These are phyloP conservation scores for Gossypium trilobum DNA, from an alignment of 441 rosid genomes.

Conservation along the genomic window DNA sequence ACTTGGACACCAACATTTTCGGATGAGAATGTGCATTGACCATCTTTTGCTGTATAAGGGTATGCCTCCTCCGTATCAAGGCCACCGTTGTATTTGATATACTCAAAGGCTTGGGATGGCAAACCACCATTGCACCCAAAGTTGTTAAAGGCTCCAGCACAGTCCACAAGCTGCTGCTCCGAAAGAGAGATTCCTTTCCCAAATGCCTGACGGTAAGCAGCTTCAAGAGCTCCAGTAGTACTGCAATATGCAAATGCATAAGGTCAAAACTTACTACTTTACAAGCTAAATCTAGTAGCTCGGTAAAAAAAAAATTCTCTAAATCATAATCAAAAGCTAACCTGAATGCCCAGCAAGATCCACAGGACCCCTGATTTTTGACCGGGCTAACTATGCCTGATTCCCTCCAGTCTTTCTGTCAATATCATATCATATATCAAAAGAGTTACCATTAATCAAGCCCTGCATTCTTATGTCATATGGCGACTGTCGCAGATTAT, in stretches of 20 bases:
- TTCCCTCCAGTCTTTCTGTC: slow-evolving; percentile 87
- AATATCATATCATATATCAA: background rate
- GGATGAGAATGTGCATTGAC: slow-evolving; percentile 57
- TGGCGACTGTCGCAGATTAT: background rate
- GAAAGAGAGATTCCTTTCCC: slow-evolving; percentile 72
- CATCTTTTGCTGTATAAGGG: slow-evolving; percentile 58
- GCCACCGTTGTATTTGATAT: slow-evolving; percentile 81
- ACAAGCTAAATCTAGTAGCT: background rate
- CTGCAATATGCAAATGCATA: slow-evolving; percentile 28
- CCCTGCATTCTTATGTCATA: background rate
- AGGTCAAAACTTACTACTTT: background rate
- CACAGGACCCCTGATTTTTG: slow-evolving; percentile 79
- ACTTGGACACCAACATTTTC: slow-evolving; percentile 70
- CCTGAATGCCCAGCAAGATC: slow-evolving; percentile 99
- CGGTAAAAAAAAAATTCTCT: background rate
- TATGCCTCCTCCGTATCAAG: slow-evolving; percentile 84
- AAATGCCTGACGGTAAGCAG: slow-evolving; percentile 87
- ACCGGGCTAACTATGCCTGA: slow-evolving; percentile 80
- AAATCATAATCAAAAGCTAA: slow-evolving; percentile 13
- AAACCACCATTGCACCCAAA: slow-evolving; percentile 84
- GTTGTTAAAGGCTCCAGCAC: slow-evolving; percentile 76
- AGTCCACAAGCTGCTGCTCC: slow-evolving; percentile 94
- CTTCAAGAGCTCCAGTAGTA: slow-evolving; percentile 93
- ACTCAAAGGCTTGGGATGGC: slow-evolving; percentile 93
- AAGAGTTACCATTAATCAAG: background rate